These are phyloP conservation scores for Fusarium haematococcum DNA, from an alignment of 2,329 filamentous ascomycete species.

Conservation along the genomic window DNA sequence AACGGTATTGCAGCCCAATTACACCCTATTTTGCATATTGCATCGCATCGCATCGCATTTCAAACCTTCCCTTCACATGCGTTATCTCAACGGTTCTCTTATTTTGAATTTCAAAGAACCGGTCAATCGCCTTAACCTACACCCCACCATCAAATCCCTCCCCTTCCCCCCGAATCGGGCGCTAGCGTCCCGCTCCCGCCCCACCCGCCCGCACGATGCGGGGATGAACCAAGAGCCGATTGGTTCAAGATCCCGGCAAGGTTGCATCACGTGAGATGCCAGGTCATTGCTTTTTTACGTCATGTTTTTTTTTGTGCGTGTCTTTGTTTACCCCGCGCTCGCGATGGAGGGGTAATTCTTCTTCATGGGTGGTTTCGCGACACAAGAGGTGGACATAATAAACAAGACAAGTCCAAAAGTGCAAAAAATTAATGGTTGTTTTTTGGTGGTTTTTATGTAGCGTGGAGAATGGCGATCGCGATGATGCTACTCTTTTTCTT, in stretches of 20 bases:
- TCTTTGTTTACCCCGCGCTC: conserved; percentile 35
- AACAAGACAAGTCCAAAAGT: not conserved
- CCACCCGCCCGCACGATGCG: conserved; percentile 32
- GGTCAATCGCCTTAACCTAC: conserved; percentile 16
- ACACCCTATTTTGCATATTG: not conserved
- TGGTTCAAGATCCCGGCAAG: conserved; percentile 3
- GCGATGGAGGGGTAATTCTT: conserved; percentile 35
- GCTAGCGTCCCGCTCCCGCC: conserved; percentile 40
- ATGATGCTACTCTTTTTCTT: not conserved
- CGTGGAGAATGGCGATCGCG: not conserved
- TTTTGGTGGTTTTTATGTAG: not conserved
- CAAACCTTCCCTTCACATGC: not conserved
- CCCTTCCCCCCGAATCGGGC: conserved; percentile 11
- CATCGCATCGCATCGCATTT: not conserved
- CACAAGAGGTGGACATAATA: conserved; percentile 17
- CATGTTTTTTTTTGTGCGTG: conserved; percentile 20
- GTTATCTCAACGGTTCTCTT: not conserved
- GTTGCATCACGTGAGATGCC: conserved; percentile 10
- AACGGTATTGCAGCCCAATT: not conserved
- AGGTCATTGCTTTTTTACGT: conserved; percentile 34
- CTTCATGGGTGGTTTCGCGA: not conserved
- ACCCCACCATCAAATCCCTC: conserved; percentile 31
- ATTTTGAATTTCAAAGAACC: not conserved
- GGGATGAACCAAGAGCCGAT: conserved; percentile 31
- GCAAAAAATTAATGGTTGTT: not conserved